Conservation (phyloP, 2,329 filamentous ascomycete genomes). For the Coleophoma cylindrospora region DNA sequence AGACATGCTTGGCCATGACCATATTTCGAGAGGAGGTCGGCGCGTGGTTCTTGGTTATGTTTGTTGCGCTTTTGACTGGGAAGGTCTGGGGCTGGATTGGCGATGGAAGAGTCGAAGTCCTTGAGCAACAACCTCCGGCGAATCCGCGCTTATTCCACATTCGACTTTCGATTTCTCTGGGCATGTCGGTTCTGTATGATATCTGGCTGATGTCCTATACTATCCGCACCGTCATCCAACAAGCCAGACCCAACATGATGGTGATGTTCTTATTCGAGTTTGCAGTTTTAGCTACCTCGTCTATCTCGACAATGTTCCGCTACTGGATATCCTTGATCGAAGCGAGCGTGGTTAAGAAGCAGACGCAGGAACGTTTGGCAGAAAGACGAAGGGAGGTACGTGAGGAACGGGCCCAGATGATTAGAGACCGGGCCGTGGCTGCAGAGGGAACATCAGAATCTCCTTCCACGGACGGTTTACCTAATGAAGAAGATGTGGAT, state of each 20-base stretch:
- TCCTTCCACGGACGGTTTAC: slow-evolving; percentile 39
- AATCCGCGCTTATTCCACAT: slow-evolving; percentile 87
- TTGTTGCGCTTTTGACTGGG: slow-evolving; percentile 83
- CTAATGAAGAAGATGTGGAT: slow-evolving; percentile 71
- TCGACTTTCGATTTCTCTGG: slow-evolving; percentile 72
- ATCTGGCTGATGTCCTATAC: slow-evolving; percentile 76
- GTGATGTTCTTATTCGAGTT: slow-evolving; percentile 99
- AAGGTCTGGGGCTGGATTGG: slow-evolving; percentile 99
- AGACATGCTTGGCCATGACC: slow-evolving; percentile 96
- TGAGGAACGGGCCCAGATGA: slow-evolving; percentile 47
- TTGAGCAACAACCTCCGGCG: slow-evolving; percentile 90
- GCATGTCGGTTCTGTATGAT: slow-evolving; percentile 77
- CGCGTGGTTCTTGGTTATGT: slow-evolving; percentile 94
- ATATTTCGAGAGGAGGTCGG: slow-evolving; percentile 95
- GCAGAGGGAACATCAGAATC: slow-evolving; percentile 19
- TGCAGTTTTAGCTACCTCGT: slow-evolving; percentile 76
- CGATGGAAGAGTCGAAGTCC: slow-evolving; percentile 85
- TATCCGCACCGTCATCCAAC: slow-evolving; percentile 74
- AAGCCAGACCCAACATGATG: slow-evolving; percentile 97
- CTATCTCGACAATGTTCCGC: slow-evolving; percentile 70
- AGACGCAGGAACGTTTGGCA: slow-evolving; percentile 65
- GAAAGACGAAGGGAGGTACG: slow-evolving; percentile 65
- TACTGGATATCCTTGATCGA: slow-evolving; percentile 79
- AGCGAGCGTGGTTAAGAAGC: slow-evolving; percentile 66
- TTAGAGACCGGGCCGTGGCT: slow-evolving; percentile 29